phyloP scores from a whole-genome alignment of 1,139 yeast genomes.

The Pichia sp. region DNA sequence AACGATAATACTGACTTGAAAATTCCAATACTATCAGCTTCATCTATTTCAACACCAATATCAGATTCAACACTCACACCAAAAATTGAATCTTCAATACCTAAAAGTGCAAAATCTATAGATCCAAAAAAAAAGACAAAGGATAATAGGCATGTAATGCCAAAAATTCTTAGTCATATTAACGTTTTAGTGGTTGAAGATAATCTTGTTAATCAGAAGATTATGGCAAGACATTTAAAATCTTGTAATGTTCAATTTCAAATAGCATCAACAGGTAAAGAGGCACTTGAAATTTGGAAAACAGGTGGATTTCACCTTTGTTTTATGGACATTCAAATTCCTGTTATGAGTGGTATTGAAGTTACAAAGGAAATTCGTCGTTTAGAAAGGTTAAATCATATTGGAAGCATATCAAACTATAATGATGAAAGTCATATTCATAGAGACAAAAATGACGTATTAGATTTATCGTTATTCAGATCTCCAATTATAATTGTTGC shows the following conservation, averaged over 20 bases:
- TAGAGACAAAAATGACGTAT: constrained; percentile 35
- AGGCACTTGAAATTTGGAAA: constrained; percentile 89
- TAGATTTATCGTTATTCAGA: constrained; percentile 59
- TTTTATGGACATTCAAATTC: constrained; percentile 90
- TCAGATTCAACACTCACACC: constrained; percentile 7
- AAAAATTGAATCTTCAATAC: background rate
- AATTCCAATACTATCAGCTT: background rate
- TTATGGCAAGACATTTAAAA: constrained; percentile 84
- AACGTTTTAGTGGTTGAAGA: constrained; percentile 93
- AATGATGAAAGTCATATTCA: background rate
- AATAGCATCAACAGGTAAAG: constrained; percentile 86
- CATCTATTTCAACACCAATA: constrained; percentile 3
- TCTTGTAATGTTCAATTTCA: constrained; percentile 80
- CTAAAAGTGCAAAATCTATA: background rate
- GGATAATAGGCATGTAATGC: constrained; percentile 31
- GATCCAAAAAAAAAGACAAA: background rate
- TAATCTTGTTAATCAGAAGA: constrained; percentile 88
- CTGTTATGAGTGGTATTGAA: constrained; percentile 88
- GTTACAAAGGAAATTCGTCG: constrained; percentile 87
- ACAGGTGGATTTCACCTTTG: constrained; percentile 89
- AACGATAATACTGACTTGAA: background rate
- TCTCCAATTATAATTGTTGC: constrained; percentile 97
- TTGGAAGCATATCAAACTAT: constrained; percentile 47
- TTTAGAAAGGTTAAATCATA: constrained; percentile 70
- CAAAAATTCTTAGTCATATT: constrained; percentile 65